Evolutionary conservation across 2,329 filamentous ascomycete genomes (phyloP).

Genomic region (Alternaria metachromatica): DNA sequence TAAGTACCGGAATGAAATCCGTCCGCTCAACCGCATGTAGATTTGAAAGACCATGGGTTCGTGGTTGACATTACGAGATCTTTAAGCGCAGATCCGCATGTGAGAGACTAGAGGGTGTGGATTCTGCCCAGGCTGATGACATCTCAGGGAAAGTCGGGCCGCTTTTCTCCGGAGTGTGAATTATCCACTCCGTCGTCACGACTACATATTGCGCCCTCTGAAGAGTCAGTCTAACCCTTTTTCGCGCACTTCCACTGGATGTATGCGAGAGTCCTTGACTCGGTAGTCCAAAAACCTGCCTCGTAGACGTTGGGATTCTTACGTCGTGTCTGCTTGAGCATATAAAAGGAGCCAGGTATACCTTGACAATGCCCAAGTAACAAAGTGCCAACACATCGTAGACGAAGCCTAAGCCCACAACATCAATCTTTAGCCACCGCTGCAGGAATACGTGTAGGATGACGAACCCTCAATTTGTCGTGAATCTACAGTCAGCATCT

Average conservation of each 20-base stretch:
- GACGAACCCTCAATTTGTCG: not conserved
- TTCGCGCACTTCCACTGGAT: not conserved
- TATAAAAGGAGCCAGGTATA: not conserved
- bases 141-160: conserved; percentile 21
- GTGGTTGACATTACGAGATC: conserved; percentile 34
- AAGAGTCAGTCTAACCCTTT: not conserved
- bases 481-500: not conserved
- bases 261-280: not conserved
- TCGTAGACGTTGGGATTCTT: not conserved
- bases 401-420: not conserved
- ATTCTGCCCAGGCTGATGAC: conserved; percentile 13
- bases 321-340: not conserved
- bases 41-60: conserved; percentile 14
- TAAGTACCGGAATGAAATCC: not conserved
- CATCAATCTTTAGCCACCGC: not conserved
- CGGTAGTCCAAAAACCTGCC: not conserved
- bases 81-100: conserved; percentile 27
- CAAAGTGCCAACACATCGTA: not conserved
- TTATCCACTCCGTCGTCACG: not conserved
- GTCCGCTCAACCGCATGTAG: conserved; percentile 6
- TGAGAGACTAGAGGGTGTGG: conserved; percentile 16
- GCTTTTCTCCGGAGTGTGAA: conserved; percentile 24
- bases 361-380: not conserved
- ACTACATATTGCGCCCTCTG: not conserved
- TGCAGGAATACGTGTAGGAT: not conserved